Evolutionary conservation across 805 yeast genomes (phyloP), one percentile per base, ranked within the genome.

Genomic region (Teunomyces barrocoloradensis): DNA sequence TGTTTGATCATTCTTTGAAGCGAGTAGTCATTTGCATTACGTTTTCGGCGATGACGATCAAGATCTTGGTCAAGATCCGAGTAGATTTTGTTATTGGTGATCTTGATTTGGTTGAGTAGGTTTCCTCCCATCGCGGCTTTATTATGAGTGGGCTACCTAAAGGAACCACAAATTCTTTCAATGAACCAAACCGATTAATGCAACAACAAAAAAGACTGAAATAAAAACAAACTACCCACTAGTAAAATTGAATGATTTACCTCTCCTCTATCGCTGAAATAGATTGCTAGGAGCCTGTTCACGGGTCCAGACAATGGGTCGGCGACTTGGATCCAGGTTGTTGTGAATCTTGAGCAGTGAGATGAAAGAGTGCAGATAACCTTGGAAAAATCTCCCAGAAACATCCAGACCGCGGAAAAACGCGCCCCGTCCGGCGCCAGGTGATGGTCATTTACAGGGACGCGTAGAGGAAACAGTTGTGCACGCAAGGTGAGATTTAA

Each of bases 51-150:
- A 5, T 60, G 48, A 20, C 70, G 59, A 29, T 61, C 49, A 21
- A 53, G 53, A 35, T 56, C 60, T 3, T 45, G 53, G 51, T 23
- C 51, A 48, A 15, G 52, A 53, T 61, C 50, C 35, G 64, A 59
- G 44, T 62, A 66, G 25, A 54, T 49, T 45, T 62, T 54, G 47
- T 66, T 65, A 46, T 66, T 60, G 20, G 68, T 58, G 30, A 66
- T 66, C 56, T 61, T 61, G 29, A 66, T 49, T 51, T 57, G 64
- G 43, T 61, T 56, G 41, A 65, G 44, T 27, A 61, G 56, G 34
- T 47, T 33, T 47, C 43, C 49, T 39, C 41, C 52, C 55, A 52
- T 52, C 27, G 15, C 38, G 18, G 21, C 12, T 13, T 35, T 17
- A 20, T 17, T 9, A 18, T 34, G 13, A 6, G 25, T 21, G 25